phyloP scores from a whole-genome alignment of 75 land plant genomes.

The Azolla pinnata region DNA sequence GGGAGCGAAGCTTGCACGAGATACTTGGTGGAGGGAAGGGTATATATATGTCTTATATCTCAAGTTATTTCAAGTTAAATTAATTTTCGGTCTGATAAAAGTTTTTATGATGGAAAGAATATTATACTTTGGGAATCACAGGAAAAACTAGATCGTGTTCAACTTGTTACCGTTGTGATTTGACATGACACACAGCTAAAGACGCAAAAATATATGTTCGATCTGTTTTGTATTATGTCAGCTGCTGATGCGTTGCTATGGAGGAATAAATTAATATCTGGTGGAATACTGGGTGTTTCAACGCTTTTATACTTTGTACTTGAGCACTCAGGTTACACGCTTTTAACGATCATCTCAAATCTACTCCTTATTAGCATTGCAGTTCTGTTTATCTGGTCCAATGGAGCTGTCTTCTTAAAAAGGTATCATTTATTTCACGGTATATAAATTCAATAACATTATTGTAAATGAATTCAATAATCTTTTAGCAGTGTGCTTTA shows the following conservation, averaged over 20 bases:
- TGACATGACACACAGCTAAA: background rate
- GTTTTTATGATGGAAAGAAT: background rate
- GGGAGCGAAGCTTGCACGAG: constrained; percentile 51
- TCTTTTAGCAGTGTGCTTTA: no score
- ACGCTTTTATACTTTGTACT: constrained; percentile 18
- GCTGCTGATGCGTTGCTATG: constrained; percentile 38
- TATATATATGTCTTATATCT: constrained; percentile 9
- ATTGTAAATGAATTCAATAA: no score
- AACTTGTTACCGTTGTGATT: background rate
- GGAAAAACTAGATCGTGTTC: background rate
- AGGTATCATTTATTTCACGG: no score
- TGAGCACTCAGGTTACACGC: constrained; percentile 28
- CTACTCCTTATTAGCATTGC: constrained; percentile 21
- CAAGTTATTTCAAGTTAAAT: background rate
- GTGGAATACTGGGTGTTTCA: constrained; percentile 17
- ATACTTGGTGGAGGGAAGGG: constrained; percentile 76
- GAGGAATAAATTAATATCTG: constrained; percentile 24
- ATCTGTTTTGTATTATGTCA: constrained; percentile 7
- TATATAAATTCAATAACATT: no score
- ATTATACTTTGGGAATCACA: background rate
- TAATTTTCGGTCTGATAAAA: background rate
- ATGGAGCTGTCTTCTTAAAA: constrained; percentile 28
- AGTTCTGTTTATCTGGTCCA: constrained; percentile 35
- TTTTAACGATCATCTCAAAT: constrained; percentile 23
- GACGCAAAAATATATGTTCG: background rate